These are phyloP conservation scores for Allantophomopsis lycopodina DNA, from an alignment of 2,329 filamentous ascomycete species.

Conservation along the genomic window DNA sequence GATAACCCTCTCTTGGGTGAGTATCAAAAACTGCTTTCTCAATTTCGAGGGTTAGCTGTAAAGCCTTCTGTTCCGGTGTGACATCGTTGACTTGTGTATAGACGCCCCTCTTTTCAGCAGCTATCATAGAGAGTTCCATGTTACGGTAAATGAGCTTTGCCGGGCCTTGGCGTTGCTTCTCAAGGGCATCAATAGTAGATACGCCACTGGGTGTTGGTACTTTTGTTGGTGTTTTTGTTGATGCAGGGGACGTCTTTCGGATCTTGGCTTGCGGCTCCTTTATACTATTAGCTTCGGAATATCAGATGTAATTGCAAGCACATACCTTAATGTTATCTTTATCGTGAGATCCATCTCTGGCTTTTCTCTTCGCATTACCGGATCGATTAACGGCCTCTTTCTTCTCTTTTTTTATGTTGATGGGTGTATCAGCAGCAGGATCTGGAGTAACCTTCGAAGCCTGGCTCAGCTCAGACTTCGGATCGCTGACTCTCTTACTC, in stretches of 20 bases:
- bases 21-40: conserved; percentile 55
- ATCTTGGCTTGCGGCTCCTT: conserved; percentile 31
- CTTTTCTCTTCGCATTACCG: conserved; percentile 39
- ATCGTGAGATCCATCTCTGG: conserved; percentile 40
- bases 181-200: conserved; percentile 37
- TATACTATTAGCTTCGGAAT: background rate
- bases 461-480: conserved; percentile 29
- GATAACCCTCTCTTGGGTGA: conserved; percentile 37
- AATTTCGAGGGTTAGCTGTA: conserved; percentile 62
- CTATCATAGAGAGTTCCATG: conserved; percentile 50
- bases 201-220: conserved; percentile 27
- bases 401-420: conserved; percentile 23
- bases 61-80: conserved; percentile 49
- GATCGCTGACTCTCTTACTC: conserved; percentile 52
- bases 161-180: conserved; percentile 49
- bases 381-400: conserved; percentile 25
- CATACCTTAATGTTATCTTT: conserved; percentile 15
- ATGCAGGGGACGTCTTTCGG: conserved; percentile 40
- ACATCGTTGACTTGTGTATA: conserved; percentile 50
- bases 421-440: conserved; percentile 8
- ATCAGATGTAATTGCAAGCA: background rate
- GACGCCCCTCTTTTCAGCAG: conserved; percentile 50
- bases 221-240: conserved; percentile 11
- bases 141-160: conserved; percentile 60
- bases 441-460: conserved; percentile 11